Conservation (phyloP, 1,284 basidiomycete species). For the Vanrija sp. region DNA sequence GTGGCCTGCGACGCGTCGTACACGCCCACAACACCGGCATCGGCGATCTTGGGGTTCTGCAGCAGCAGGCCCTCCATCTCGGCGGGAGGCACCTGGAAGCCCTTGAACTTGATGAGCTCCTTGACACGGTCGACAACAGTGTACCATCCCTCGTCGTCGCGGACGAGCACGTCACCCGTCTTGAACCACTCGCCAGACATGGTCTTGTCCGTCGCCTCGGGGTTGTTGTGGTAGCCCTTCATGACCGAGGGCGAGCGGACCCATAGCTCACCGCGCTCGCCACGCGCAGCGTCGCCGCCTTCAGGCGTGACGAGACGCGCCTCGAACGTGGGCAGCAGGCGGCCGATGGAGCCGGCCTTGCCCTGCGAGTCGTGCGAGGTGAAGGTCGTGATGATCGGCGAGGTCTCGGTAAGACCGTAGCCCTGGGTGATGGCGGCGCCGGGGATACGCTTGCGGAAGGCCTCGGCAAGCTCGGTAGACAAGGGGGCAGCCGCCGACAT, state of each 20-base stretch:
- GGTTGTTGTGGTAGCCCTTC: constrained; percentile 68
- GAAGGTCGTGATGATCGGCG: constrained; percentile 36
- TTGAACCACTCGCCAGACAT: constrained; percentile 69
- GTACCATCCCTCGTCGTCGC: constrained; percentile 59
- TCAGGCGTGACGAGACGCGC: constrained; percentile 60
- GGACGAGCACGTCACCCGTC: constrained; percentile 69
- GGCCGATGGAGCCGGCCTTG: constrained; percentile 63
- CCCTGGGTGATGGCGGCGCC: constrained; percentile 41
- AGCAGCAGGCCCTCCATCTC: constrained; percentile 73
- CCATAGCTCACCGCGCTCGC: constrained; percentile 75
- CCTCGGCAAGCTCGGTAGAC: constrained; percentile 47
- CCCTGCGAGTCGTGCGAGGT: constrained; percentile 30
- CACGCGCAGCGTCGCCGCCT: constrained; percentile 51
- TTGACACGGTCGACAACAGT: constrained; percentile 57
- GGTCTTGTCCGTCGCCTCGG: constrained; percentile 60
- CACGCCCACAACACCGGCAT: constrained; percentile 68
- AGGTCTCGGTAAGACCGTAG: constrained; percentile 52
- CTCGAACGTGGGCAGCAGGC: constrained; percentile 71
- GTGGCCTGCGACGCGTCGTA: constrained; percentile 62
- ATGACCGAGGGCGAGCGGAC: constrained; percentile 70
- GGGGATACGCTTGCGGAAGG: constrained; percentile 26
- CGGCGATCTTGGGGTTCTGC: constrained; percentile 65
- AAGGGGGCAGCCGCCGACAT: constrained; percentile 81
- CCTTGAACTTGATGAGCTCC: constrained; percentile 74
- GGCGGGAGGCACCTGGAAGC: constrained; percentile 67